A percentile compares a stretch with the other conserved stretches of the same genome.
Evolutionary conservation across 2,329 filamentous ascomycete species (phyloP).

Genomic region (Fusarium sp.): DNA sequence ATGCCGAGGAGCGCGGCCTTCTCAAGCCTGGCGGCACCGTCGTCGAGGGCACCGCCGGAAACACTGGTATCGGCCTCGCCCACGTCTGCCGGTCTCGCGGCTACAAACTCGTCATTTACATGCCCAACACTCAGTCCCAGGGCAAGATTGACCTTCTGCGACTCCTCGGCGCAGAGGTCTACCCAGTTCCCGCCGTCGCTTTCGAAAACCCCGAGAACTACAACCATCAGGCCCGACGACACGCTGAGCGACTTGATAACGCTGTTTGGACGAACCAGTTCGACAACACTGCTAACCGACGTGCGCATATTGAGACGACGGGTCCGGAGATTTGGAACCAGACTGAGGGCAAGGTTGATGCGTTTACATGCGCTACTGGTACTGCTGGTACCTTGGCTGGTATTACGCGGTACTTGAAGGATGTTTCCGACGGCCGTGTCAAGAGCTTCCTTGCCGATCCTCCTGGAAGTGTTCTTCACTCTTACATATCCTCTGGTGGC

Average conservation of each 20-base stretch:
- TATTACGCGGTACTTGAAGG: conserved; percentile 87
- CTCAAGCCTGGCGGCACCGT: conserved; percentile 89
- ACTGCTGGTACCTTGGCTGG: conserved; percentile 93
- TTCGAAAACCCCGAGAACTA: conserved; percentile 97
- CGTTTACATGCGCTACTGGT: conserved; percentile 94
- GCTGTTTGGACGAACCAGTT: conserved; percentile 99
- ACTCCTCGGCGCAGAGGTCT: conserved; percentile 91
- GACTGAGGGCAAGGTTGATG: conserved; percentile 84
- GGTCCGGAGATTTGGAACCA: conserved; percentile 98
- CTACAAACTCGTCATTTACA: conserved; percentile 98
- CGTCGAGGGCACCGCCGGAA: conserved; percentile 95
- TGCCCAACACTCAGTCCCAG: conserved; percentile 98
- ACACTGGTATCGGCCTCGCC: conserved; percentile 96
- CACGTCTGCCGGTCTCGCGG: conserved; percentile 93
- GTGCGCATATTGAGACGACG: conserved; percentile 95
- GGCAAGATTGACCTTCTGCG: conserved; percentile 95
- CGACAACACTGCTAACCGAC: conserved; percentile 93
- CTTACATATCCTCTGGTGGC: conserved; percentile 86
- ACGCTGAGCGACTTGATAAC: conserved; percentile 86
- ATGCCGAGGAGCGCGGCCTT: conserved; percentile 88
- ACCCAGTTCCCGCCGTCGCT: conserved; percentile 93
- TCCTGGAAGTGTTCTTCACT: conserved; percentile 91
- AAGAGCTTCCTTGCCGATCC: conserved; percentile 93
- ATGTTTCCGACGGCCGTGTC: conserved; percentile 77
- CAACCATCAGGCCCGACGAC: conserved; percentile 92